Evolutionary conservation across 345 rosid species (phyloP).

Genomic region (Populus davidiana): DNA sequence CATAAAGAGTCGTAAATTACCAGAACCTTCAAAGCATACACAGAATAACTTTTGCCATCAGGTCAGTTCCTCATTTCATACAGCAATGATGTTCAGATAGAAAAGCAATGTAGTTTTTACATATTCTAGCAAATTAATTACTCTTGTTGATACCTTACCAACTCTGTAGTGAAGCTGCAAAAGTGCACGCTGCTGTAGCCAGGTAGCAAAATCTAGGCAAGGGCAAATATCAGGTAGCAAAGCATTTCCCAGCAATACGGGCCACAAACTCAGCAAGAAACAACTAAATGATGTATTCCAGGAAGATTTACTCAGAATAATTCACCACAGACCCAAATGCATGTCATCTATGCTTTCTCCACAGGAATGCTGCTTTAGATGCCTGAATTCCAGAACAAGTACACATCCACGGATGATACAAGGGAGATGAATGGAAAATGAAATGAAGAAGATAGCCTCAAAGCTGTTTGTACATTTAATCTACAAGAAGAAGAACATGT

Average conservation of each 20-base stretch:
- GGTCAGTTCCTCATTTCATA: neutral
- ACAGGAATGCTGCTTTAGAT: neutral
- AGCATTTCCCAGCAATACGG: neutral
- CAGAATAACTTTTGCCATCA: neutral
- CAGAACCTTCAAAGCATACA: neutral
- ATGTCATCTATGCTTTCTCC: neutral
- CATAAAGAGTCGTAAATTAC: neutral
- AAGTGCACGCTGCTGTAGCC: neutral
- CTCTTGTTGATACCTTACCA: neutral
- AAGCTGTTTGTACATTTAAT: neutral
- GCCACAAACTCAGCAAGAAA: neutral
- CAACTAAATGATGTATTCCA: constrained; percentile 1
- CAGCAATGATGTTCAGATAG: neutral
- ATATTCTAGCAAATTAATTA: neutral
- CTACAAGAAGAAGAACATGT: neutral
- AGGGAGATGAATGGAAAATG: neutral
- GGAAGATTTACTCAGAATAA: neutral
- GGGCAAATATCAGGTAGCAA: neutral
- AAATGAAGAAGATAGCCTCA: neutral
- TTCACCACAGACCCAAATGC: neutral
- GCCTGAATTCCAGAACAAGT: neutral
- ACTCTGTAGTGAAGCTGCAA: neutral
- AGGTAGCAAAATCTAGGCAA: neutral
- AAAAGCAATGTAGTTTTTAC: neutral
- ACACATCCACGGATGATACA: neutral